These are phyloP conservation scores for Leptomonas seymouri DNA, from an alignment of 208 protist genomes.

Conservation along the genomic window DNA sequence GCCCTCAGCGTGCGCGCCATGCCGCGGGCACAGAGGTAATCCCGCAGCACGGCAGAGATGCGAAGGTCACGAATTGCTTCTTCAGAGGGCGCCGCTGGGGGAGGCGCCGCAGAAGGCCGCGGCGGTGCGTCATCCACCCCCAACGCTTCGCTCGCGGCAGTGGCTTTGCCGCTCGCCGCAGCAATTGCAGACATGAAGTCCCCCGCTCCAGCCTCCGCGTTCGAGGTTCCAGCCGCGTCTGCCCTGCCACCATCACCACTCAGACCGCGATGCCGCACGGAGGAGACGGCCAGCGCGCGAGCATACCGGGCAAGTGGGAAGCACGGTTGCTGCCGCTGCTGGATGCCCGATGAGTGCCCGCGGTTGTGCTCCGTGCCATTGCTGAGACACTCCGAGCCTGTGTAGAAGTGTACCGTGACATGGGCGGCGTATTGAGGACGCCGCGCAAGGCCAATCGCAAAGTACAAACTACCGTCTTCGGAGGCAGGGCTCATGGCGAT, in stretches of 20 bases:
- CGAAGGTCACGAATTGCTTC: conserved; percentile 42
- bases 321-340: background rate
- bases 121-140: background rate
- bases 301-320: conserved; percentile 21
- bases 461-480: conserved; percentile 44
- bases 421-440: conserved; percentile 29
- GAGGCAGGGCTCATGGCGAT: conserved; percentile 25
- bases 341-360: background rate
- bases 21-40: conserved; percentile 55
- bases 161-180: conserved; percentile 20
- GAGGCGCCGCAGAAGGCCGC: background rate
- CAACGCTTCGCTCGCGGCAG: no score
- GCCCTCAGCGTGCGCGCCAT: conserved; percentile 42
- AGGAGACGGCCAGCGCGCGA: conserved; percentile 16
- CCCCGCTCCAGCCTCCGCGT: conserved; percentile 11
- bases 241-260: background rate
- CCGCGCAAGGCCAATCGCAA: conserved; percentile 66
- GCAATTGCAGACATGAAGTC: conserved; percentile 40
- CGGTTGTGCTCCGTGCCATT: background rate
- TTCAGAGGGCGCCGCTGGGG: conserved; percentile 5
- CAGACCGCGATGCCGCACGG: conserved; percentile 11
- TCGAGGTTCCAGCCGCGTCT: background rate
- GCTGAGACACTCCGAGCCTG: conserved; percentile 19
- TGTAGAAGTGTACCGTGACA: conserved; percentile 56
- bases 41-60: conserved; percentile 48